Base-by-base conservation (phyloP, 768 basidiomycete species). In the Mycena rosella region DNA sequence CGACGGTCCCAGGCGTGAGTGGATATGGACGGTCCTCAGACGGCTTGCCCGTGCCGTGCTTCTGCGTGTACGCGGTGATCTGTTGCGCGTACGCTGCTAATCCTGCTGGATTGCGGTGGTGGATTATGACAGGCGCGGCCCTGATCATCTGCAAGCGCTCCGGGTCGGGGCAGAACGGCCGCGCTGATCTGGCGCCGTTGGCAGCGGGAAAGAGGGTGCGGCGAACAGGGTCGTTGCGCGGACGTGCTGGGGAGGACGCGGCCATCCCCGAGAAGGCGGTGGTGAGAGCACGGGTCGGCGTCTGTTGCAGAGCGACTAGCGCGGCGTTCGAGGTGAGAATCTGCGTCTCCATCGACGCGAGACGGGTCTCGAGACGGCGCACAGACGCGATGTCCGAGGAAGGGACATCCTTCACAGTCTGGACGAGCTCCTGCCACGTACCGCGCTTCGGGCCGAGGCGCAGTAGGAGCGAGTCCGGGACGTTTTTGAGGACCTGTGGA, bases 11-110 rank as follows among this genome's bases (percentile, higher is more conserved):
- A 0, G 75, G 74, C 0, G 47, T 67, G 0, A 78, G 69, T 3
- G 77, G 74, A 45, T 71, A 73, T 18, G 74, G 75, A 1, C 65
- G 61, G 2, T 60, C 15, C 51, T 70, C 72, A 24, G 53, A 59
- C 5, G 63, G 67, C 4, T 32, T 20, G 32, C 26, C 34, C 1
- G 54, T 57, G 1, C 22, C n/a, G 40, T 63, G 24, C 1, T 18
- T 38, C 9, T 36, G 38, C 4, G 49, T 44, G 63, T 65, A 74
- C 1, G 38, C 36, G 2, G 62, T 44, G 11, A 73, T n/a, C 29
- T 71, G 62, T 0, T 55, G 53, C 5, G 55, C 47, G 38, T 74
- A 74, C 34, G 34, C 34, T 7, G 27, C 8, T 15, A 11, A 29
- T 0, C 72, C 75, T 2, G 59, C 74, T 20, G 70, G 40, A 4